A percentile compares a stretch with the other conserved stretches of the same genome.
Conservation (phyloP, 2,329 filamentous ascomycete species). For the Trichoderma cornu-damae region DNA sequence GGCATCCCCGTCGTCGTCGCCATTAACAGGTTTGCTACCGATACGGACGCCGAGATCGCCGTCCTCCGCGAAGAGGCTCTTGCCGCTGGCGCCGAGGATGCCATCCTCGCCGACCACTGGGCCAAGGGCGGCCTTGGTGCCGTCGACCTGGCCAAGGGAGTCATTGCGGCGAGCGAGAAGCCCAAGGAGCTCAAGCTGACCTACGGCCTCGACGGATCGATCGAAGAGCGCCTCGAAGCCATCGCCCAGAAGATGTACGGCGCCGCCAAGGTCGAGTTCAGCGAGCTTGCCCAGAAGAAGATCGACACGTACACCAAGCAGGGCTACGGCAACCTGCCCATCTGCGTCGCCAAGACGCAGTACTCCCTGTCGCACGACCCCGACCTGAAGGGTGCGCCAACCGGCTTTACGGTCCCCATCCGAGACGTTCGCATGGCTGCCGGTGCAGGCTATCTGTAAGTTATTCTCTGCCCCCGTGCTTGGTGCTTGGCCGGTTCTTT, state of each 20-base stretch:
- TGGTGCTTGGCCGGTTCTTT: too few relatives aligned
- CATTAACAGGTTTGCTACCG: constrained; percentile 93
- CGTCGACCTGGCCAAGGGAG: constrained; percentile 78
- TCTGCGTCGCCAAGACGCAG: constrained; percentile 97
- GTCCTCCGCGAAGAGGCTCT: constrained; percentile 88
- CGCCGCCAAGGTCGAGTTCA: constrained; percentile 83
- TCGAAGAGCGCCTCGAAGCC: constrained; percentile 83
- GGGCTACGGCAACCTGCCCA: constrained; percentile 86
- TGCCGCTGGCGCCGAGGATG: constrained; percentile 87
- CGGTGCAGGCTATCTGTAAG: constrained; percentile 85
- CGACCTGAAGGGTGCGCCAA: constrained; percentile 87
- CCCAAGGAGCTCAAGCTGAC: constrained; percentile 83
- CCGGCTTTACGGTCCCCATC: constrained; percentile 91
- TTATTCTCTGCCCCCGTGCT: constrained; percentile 22
- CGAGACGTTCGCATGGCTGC: constrained; percentile 90
- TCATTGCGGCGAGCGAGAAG: constrained; percentile 76
- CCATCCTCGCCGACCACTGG: constrained; percentile 94
- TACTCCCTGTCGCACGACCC: constrained; percentile 94
- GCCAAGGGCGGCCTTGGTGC: constrained; percentile 90
- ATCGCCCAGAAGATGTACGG: constrained; percentile 96
- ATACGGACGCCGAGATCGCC: constrained; percentile 86
- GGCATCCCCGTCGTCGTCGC: constrained; percentile 93
- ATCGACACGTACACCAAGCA: constrained; percentile 91
- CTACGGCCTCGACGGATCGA: constrained; percentile 71
- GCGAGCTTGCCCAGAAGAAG: constrained; percentile 90